Evolutionary conservation across 208 protist species (phyloP).

Genomic region (Endotrypanum monterogeii): DNA sequence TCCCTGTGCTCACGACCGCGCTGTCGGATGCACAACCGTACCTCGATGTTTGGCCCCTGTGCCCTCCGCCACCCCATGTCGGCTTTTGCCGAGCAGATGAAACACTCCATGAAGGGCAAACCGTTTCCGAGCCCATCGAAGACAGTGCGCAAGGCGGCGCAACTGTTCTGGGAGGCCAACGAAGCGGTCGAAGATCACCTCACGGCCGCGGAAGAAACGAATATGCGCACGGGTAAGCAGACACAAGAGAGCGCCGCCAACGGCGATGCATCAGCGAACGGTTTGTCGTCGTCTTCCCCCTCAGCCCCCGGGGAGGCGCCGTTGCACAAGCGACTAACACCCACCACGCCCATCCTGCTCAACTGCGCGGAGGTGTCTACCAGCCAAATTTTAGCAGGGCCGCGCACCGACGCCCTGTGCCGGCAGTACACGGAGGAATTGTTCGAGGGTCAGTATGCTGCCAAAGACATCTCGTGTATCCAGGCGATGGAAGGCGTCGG

Average conservation of each 20-base stretch:
- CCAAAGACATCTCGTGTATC: slow-evolving; percentile 48
- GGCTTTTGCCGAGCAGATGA: slow-evolving; percentile 39
- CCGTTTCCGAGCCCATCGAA: slow-evolving; percentile 39
- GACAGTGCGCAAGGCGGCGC: slow-evolving; percentile 35
- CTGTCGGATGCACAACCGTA: slow-evolving; percentile 49
- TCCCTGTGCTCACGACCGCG: slow-evolving; percentile 51
- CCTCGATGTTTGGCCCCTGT: slow-evolving; percentile 48
- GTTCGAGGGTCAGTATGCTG: slow-evolving; percentile 25
- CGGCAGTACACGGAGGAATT: slow-evolving; percentile 53
- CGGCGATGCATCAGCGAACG: not conserved
- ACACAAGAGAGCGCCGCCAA: not conserved
- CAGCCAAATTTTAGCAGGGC: slow-evolving; percentile 52
- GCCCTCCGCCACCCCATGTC: slow-evolving; percentile 36
- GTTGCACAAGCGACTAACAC: slow-evolving; percentile 35
- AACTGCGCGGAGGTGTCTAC: slow-evolving; percentile 54
- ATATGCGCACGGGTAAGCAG: not conserved
- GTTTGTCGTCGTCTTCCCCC: too few relatives aligned
- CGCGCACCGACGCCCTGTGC: slow-evolving; percentile 44
- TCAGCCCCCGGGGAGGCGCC: slow-evolving; percentile 13
- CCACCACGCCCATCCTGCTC: slow-evolving; percentile 38
- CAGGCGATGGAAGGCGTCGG: slow-evolving; percentile 61
- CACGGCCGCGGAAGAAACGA: not conserved
- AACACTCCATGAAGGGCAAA: slow-evolving; percentile 41
- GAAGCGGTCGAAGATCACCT: slow-evolving; percentile 42
- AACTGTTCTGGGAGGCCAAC: slow-evolving; percentile 48